Base-by-base conservation (phyloP, 2,329 filamentous ascomycete species). In the Venturia pyrina region DNA sequence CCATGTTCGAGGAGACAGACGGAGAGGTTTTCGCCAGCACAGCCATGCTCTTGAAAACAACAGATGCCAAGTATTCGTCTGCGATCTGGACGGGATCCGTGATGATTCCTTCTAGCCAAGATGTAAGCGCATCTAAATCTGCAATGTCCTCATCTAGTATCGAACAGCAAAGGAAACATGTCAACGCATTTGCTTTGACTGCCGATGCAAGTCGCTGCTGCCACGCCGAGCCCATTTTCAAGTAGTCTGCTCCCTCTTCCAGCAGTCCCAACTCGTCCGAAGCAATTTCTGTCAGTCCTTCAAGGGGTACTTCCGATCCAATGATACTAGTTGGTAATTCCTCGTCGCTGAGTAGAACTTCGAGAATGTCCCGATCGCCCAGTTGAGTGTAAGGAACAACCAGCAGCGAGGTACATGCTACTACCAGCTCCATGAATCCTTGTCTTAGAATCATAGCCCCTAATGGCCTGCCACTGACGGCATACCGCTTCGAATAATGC, bases 361-460 rank as follows among this genome's bases (percentile, higher is more conserved):
- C 89, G 57, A 96, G 80, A 63, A 96, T 82, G 68, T 91, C 86
- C 17, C 81, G 80, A 50, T 84, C 81, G 64, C 83, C 82, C 46
- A 89, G 78, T 19, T 80, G 77, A n/a, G 83, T 79, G 6, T 83
- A 82, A 50, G 88, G 85, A 41, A 85, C 82, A 21, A 91, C 82
- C 67, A 93, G 80, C 37, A 93, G 82, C 17, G 90, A 90, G 1
- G 90, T 91, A 65, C 86, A 88, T 1, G 91, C 86, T 43, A 92
- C 88, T 15, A 97, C 82, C 41, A 98, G 84, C 75, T 87, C 88
- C 82, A 96, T 91, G 74, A 96, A 96, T 69, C 89, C 92, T 72
- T 91, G 87, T 74, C 96, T 92, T 28, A 99, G 78, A 6, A 98
- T 83, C 88, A 97, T 95, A 15, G 93, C 91, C 11, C 95, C 92